Percentiles rank a stretch among this genome's conserved stretches.
phyloP scores from a whole-genome alignment of 495 filamentous ascomycete genomes.

The Penicillium canescens region DNA sequence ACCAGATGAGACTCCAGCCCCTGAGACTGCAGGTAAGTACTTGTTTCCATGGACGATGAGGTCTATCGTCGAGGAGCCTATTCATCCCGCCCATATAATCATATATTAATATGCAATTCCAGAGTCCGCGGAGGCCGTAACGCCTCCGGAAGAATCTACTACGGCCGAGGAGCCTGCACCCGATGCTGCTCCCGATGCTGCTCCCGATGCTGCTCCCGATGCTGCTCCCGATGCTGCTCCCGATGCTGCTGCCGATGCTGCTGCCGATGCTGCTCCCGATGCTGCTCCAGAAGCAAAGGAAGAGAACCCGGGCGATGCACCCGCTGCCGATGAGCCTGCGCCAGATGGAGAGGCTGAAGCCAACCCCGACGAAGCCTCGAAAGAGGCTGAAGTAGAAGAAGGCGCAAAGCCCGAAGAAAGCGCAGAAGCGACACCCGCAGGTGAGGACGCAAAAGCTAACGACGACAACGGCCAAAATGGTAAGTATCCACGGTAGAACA shows the following conservation, averaged over 20 bases:
- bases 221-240: conserved; percentile 8
- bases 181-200: conserved; percentile 20
- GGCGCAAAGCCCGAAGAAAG: conserved; percentile 8
- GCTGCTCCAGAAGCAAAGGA: conserved; percentile 16
- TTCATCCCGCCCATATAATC: not conserved
- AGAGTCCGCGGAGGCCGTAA: conserved; percentile 31
- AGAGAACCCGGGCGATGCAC: conserved; percentile 17
- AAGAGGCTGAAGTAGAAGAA: not conserved
- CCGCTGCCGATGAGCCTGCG: conserved; percentile 9
- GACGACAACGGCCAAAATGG: conserved; percentile 22
- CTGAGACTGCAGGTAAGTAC: conserved; percentile 29
- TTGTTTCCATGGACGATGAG: not conserved
- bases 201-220: conserved; percentile 18
- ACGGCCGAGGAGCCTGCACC: conserved; percentile 21
- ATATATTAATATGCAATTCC: conserved; percentile 15
- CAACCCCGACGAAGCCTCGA: conserved; percentile 2
- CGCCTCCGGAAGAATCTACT: conserved; percentile 25
- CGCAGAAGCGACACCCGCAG: conserved; percentile 1
- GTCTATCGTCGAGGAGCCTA: not conserved
- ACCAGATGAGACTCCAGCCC: conserved; percentile 4
- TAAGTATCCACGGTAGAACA: not conserved
- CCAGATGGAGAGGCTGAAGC: conserved; percentile 13
- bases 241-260: conserved; percentile 15
- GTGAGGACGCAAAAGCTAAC: not conserved
- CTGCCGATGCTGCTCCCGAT: conserved; percentile 9